Base-by-base conservation (phyloP, 139 green algal genomes). In the Coelastrella sp. region DNA sequence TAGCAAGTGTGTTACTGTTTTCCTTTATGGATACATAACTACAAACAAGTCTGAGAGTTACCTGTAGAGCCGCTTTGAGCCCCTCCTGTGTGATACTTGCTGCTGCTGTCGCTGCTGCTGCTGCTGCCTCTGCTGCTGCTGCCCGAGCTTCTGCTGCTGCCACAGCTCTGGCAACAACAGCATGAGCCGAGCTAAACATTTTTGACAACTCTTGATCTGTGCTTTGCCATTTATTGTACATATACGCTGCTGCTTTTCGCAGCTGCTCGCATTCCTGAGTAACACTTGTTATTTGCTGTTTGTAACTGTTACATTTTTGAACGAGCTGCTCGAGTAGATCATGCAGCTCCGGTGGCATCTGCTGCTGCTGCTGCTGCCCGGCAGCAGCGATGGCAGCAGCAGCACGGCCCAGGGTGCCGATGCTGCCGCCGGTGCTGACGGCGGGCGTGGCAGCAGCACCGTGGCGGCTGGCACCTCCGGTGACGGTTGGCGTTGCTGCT, bases 121-220 rank as follows among this genome's bases (percentile, higher is more conserved):
- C 81, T 22, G 81, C 71, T 5, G 81, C 81, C 60, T 86, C 81
- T 74, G 81, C 81, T 75, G 81, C 81, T 61, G 61, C 81, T 74
- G 81, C 81, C 5, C 81, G 81, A 17, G 81, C 81, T 60, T 75
- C 81, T 76, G 81, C 81, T 77, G 81, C 61, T 60, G 81, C 81
- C 59, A 86, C 81, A 22, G 81, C 81, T 19, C 81, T 59, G 3
- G 81, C 81, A 47, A 86, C 81, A 19, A 86, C 61, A 32, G 81
- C 81, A 60, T 86, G 81, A 32, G 81, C 81, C 17, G 81, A 86
- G 3, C 22, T 22, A 5, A 76, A 86, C 80, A 86, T 58, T 5
- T 20, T 22, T 5, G 20, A 57, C 2, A 86, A 20, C 54, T 83
- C 77, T 47, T 68, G 6, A 14, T 83, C 77, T 14, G 77, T 14